Base-by-base conservation (phyloP, 805 yeast genomes). In the Sugiyamaella valdiviana region DNA sequence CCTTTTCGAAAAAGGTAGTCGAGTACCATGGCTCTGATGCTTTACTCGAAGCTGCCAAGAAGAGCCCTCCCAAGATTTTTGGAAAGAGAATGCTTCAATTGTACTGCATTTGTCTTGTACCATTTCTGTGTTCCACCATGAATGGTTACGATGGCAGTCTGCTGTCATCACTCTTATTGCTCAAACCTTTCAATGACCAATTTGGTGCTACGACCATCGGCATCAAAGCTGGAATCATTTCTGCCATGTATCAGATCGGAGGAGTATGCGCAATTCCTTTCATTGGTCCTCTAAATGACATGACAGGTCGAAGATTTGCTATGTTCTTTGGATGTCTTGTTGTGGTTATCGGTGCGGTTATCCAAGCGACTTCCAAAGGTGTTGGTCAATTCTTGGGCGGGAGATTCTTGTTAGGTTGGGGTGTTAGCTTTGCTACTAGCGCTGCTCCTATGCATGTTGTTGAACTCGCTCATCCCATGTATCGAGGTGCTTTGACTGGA, bases 401-500 rank as follows among this genome's bases (percentile, higher is more conserved):
- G 9, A 14, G 51, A 3, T 48, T 48, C 24, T 32, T 48, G 15
- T 40, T 48, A 5, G 51, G 51, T 2, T 48, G 44, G 44, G 51
- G 51, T 17, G 44, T 26, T 12, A 10, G 39, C 16, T 17, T 48
- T 21, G 17, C 51, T 1, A 20, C 47, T 6, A 4, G 47, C 15
- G 46, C 51, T 19, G 51, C 39, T 14, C 51, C 51, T 6, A 39
- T 29, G 44, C 43, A 37, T 19, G 44, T 44, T 36, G 50, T 46
- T 9, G 46, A 49, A 16, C 6, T 46, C 38, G 16, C 50, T 15
- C 50, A 45, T 29, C 50, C 50, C 36, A 29, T 24, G n/a, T 38
- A 43, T 24, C 36, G 51, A 45, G 59, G 58, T 21, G 48, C 49
- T 9, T 19, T 56, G 35, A 49, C 59, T n/a, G 59, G 53, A 10